These are phyloP conservation scores for Marchantia paleacea DNA, from an alignment of 225 moss, liverwort and hornwort genomes.

Conservation along the genomic window DNA sequence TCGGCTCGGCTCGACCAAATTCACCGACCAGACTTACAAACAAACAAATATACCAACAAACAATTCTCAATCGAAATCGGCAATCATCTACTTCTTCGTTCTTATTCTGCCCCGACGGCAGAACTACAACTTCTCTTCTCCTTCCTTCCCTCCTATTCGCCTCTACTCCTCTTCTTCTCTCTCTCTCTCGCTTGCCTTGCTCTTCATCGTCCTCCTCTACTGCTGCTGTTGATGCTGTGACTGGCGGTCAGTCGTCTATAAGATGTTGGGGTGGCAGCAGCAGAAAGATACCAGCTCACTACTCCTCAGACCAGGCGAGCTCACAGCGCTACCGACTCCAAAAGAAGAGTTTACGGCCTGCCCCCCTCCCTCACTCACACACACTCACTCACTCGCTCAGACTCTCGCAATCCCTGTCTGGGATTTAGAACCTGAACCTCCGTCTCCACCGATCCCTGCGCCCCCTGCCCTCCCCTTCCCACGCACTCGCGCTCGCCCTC, in stretches of 20 bases:
- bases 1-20: too few species aligned
- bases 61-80: not conserved
- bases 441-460: too few species aligned
- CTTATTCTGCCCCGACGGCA: not conserved
- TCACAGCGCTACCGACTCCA: not conserved
- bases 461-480: too few species aligned
- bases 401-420: too few species aligned
- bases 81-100: not conserved
- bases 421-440: too few species aligned
- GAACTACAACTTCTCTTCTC: not conserved
- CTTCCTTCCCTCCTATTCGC: not conserved
- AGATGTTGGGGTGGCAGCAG: not conserved
- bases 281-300: constrained; percentile 6
- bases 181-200: not conserved
- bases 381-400: not conserved
- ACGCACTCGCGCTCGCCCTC: too few species aligned
- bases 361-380: not conserved
- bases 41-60: not conserved
- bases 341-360: not conserved
- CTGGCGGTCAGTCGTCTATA: not conserved
- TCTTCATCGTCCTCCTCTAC: not conserved
- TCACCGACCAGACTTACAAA: too few species aligned
- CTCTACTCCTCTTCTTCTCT: not conserved
- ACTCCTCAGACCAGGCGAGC: not conserved
- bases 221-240: not conserved